Percentiles rank a stretch among this genome's conserved stretches.
phyloP scores from a whole-genome alignment of 2,329 filamentous ascomycete genomes.

The Lachnellula cervina region DNA sequence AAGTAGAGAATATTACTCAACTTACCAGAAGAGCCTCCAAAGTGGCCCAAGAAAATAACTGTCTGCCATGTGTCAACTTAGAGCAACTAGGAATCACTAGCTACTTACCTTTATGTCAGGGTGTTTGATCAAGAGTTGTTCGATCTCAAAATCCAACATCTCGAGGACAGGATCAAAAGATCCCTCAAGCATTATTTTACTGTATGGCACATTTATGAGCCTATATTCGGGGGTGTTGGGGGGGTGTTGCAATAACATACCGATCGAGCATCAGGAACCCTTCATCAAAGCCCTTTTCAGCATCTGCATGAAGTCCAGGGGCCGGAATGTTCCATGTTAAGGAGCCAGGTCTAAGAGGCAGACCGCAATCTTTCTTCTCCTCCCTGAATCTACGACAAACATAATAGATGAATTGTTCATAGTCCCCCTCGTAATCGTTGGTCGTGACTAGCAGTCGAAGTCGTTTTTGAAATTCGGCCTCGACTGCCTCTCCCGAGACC shows the following conservation, averaged over 20 bases:
- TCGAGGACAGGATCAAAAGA: conserved; percentile 9
- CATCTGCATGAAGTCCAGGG: not conserved
- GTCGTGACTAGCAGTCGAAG: not conserved
- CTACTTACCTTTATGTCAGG: not conserved
- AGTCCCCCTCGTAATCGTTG: conserved; percentile 2
- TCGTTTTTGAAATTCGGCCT: conserved; percentile 8
- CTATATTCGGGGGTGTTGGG: no score
- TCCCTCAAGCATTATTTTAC: conserved; percentile 3
- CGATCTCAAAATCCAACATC: not conserved
- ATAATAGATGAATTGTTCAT: not conserved
- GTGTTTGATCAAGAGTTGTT: not conserved
- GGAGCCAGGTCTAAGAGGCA: not conserved
- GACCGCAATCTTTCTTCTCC: conserved; percentile 13
- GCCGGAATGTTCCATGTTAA: not conserved
- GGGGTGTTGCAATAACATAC: not conserved
- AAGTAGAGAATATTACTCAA: no score
- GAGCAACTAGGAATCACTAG: not conserved
- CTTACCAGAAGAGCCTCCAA: conserved; percentile 7
- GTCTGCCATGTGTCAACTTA: not conserved
- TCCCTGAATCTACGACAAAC: conserved; percentile 10
- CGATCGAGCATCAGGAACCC: conserved; percentile 3
- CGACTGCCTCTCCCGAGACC: conserved; percentile 11
- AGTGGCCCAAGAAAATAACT: conserved; percentile 13
- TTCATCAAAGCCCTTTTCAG: conserved; percentile 3
- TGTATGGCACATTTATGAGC: not conserved